These are phyloP conservation scores for Tillandsia fasciculata DNA, from an alignment of 176 grass and related monocot genomes.

Conservation along the genomic window DNA sequence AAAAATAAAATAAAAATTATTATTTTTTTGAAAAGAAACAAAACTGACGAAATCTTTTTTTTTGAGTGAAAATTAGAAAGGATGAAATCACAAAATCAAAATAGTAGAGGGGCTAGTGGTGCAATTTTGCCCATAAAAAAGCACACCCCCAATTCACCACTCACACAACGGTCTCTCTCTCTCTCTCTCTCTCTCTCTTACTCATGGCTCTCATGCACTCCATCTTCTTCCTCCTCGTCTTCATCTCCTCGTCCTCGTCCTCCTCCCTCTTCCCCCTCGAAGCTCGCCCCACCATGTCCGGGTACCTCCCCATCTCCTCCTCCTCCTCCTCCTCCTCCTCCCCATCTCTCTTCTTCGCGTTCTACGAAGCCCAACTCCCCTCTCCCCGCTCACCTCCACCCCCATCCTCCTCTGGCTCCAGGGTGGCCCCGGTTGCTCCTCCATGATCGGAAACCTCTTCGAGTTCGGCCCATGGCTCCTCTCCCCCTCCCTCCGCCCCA, in stretches of 20 bases:
- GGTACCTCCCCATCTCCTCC: slow-evolving; percentile 33
- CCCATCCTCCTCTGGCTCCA: slow-evolving; percentile 67
- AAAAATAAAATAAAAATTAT: no score
- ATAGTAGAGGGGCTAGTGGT: no score
- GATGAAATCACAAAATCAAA: no score
- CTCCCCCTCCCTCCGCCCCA: slow-evolving; percentile 26
- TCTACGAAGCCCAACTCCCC: slow-evolving; percentile 51
- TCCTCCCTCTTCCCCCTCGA: slow-evolving; percentile 23
- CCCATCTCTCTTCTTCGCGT: slow-evolving; percentile 54
- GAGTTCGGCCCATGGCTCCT: slow-evolving; percentile 54
- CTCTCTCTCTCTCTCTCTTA: not conserved
- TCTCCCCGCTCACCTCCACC: slow-evolving; percentile 15
- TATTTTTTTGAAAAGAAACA: no score
- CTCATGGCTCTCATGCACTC: not conserved
- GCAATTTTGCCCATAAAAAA: no score
- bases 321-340: slow-evolving; percentile 9
- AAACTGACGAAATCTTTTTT: no score
- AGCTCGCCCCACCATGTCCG: slow-evolving; percentile 44
- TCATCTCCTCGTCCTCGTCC: not conserved
- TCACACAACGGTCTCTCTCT: not conserved
- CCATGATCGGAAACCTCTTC: slow-evolving; percentile 51
- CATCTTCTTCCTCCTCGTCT: not conserved
- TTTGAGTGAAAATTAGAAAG: no score
- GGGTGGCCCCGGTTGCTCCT: slow-evolving; percentile 57
- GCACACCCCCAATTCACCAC: not conserved